phyloP scores from a whole-genome alignment of 768 basidiomycete species.

The Mycena capillaripes region DNA sequence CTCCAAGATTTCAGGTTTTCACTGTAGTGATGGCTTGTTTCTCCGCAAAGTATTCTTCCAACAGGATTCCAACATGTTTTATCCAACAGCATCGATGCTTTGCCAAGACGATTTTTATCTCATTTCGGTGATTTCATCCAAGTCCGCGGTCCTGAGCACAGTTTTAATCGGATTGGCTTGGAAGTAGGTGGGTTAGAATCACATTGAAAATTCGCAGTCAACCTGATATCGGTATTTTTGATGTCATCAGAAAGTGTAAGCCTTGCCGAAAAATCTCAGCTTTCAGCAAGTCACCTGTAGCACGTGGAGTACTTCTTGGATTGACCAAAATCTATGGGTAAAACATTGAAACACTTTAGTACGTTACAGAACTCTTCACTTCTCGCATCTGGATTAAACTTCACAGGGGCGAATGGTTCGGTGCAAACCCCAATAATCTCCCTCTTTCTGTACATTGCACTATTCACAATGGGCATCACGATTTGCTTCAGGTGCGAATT shows the following conservation, averaged over 20 bases:
- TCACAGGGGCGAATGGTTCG: background rate
- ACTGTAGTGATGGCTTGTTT: background rate
- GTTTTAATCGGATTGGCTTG: too few species aligned
- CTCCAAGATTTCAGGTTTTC: background rate
- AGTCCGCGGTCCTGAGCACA: too few species aligned
- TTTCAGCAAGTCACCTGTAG: too few species aligned
- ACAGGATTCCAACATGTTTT: background rate
- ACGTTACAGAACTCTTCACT: slow-evolving; percentile 5
- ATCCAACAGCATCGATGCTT: background rate
- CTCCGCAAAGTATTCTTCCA: background rate
- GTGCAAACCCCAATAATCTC: slow-evolving; percentile 5
- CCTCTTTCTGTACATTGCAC: slow-evolving; percentile 2
- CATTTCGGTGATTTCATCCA: too few species aligned
- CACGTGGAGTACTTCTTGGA: too few species aligned
- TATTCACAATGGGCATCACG: background rate
- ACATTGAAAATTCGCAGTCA: too few species aligned
- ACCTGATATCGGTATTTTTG: too few species aligned
- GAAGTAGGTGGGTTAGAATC: too few species aligned
- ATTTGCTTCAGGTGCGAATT: slow-evolving; percentile 7
- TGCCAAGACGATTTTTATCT: too few species aligned
- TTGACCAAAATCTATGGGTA: too few species aligned
- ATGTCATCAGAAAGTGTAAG: too few species aligned
- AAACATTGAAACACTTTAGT: background rate
- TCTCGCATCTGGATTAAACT: background rate
- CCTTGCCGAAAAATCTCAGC: too few species aligned